Conservation (phyloP, 208 protist genomes). For the Leishmania aethiopica region DNA sequence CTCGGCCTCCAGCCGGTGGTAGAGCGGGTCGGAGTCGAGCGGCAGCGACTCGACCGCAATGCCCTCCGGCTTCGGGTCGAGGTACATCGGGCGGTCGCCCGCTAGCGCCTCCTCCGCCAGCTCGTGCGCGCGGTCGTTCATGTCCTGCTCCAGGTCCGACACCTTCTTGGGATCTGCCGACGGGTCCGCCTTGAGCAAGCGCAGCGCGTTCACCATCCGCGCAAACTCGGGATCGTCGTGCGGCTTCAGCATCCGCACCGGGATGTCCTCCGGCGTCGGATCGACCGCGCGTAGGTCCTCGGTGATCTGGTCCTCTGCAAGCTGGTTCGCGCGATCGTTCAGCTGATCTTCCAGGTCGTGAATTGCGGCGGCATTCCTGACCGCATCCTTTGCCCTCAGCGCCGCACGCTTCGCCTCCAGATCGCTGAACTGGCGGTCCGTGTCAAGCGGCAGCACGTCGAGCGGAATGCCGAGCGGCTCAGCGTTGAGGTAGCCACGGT, state of each 20-base stretch:
- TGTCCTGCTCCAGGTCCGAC: constrained; percentile 65
- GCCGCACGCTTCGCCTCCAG: constrained; percentile 59
- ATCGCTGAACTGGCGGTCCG: constrained; percentile 61
- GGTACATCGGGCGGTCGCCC: constrained; percentile 50
- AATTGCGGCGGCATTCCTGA: constrained; percentile 54
- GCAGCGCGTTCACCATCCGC: constrained; percentile 56
- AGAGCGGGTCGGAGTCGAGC: constrained; percentile 63
- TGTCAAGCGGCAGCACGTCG: constrained; percentile 61
- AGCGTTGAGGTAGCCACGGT: constrained; percentile 71
- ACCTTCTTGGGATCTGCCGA: constrained; percentile 54
- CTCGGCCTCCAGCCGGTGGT: constrained; percentile 75
- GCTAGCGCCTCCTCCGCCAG: constrained; percentile 54
- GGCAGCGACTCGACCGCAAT: constrained; percentile 55
- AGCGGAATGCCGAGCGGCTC: constrained; percentile 75
- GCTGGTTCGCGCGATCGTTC: constrained; percentile 65
- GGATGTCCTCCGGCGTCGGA: constrained; percentile 52
- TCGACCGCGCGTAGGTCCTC: constrained; percentile 66
- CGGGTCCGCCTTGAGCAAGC: constrained; percentile 54
- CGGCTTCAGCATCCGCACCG: constrained; percentile 54
- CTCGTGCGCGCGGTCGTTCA: constrained; percentile 73
- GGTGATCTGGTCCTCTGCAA: constrained; percentile 62
- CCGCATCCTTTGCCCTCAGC: constrained; percentile 60
- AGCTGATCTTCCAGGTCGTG: constrained; percentile 72
- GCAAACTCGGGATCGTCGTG: constrained; percentile 72
- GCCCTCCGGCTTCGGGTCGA: constrained; percentile 63